Evolutionary conservation across 805 yeast genomes (phyloP).

Genomic region (Kluyveromyces lactis): DNA sequence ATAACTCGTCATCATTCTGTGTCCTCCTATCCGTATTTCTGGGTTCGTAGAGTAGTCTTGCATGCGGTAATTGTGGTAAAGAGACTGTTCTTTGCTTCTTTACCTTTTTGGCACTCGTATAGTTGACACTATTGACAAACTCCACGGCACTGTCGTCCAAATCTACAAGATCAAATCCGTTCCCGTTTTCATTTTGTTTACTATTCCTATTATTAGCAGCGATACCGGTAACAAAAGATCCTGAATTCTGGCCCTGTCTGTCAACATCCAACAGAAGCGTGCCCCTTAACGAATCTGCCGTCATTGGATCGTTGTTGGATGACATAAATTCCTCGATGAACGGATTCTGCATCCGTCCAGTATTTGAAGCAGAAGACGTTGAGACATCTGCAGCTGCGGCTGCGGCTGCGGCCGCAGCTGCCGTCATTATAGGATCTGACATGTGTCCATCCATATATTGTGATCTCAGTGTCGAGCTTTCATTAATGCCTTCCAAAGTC

Average conservation of each 20-base stretch:
- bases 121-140: conserved; percentile 9
- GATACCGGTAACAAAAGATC: too few species aligned
- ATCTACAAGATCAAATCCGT: conserved; percentile 14
- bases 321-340: not conserved
- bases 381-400: too few species aligned
- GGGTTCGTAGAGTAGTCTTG: conserved; percentile 34
- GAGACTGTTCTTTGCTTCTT: conserved; percentile 45
- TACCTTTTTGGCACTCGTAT: conserved; percentile 20
- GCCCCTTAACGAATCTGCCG: conserved; percentile 2
- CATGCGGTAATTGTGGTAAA: conserved; percentile 44
- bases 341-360: not conserved
- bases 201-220: not conserved
- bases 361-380: too few species aligned
- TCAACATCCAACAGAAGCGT: not conserved
- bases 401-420: conserved; percentile 1
- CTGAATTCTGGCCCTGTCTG: conserved; percentile 9
- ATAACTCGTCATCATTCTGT: conserved; percentile 25
- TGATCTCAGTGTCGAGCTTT: conserved; percentile 4
- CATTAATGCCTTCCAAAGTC: conserved; percentile 5
- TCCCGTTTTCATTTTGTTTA: not conserved
- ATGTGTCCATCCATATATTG: conserved; percentile 2
- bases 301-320: not conserved
- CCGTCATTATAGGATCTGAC: conserved; percentile 1
- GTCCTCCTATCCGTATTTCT: conserved; percentile 14
- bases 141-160: conserved; percentile 6